Conservation (phyloP, 257 asterid species). For the Cordia subcordata region DNA sequence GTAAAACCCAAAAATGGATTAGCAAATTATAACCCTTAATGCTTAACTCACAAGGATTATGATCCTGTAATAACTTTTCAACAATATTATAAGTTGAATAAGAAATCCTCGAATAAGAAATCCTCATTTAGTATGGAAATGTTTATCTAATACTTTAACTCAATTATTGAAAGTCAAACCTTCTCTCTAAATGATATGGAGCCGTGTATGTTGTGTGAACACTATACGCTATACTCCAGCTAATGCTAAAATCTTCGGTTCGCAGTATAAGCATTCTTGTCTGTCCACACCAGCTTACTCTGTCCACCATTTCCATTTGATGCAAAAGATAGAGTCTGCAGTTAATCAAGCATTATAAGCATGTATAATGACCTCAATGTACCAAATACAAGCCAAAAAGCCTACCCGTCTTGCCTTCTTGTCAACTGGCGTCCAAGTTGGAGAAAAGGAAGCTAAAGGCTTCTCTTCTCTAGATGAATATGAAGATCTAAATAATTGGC, state of each 20-base stretch:
- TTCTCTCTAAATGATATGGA: not conserved
- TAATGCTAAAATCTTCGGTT: constrained; percentile 39
- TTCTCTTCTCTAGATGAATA: constrained; percentile 40
- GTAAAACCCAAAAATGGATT: no score
- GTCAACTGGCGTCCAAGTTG: constrained; percentile 73
- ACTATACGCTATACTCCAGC: constrained; percentile 7
- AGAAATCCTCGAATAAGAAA: no score
- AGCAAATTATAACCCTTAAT: no score
- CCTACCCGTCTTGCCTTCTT: constrained; percentile 81
- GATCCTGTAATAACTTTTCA: no score
- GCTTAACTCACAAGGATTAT: no score
- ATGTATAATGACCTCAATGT: not conserved
- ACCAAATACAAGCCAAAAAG: constrained; percentile 15
- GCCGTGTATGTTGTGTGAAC: not conserved
- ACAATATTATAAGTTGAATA: no score
- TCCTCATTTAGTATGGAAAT: no score
- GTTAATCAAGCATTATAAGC: constrained; percentile 22
- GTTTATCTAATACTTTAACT: no score
- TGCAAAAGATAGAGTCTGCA: constrained; percentile 81
- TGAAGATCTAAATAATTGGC: constrained; percentile 37
- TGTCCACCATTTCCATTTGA: constrained; percentile 78
- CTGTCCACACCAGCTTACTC: constrained; percentile 82
- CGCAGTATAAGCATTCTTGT: constrained; percentile 33
- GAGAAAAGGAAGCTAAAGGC: constrained; percentile 38
- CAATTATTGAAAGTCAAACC: not conserved